Base-by-base conservation (phyloP, 805 yeast species). In the Candida caryicola region DNA sequence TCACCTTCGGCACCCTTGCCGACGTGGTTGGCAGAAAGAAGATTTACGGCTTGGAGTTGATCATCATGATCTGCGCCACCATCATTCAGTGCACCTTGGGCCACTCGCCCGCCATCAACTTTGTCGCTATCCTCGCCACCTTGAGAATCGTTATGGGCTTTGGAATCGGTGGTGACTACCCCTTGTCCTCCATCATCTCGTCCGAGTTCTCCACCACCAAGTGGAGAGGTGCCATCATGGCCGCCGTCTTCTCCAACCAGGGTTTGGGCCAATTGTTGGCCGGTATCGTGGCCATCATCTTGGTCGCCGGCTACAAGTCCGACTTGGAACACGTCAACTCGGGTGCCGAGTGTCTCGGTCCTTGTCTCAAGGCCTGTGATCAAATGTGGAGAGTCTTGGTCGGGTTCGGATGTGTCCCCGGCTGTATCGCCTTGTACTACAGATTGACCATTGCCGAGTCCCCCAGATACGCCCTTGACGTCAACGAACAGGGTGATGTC, bases 221-320 rank as follows among this genome's bases (percentile, higher is more conserved):
- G 66, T 88, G 95, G 95, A 85, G 96, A 81, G 96, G 96, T 76
- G 95, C 96, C 49, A 87, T 87, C 54, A 88, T 88, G 95, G 89
- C 86, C 59, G 95, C 96, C 19, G 96, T 88, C 40, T 90, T 90
- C 65, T 91, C 96, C 41, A 89, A 89, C 73, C 97, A 90, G 71
- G 97, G 96, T 66, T 79, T 93, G 81, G 97, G 97, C 64, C 96
- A 90, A 72, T 76, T 89, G 44, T 57, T 81, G 14, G 95, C 88
- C 44, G 95, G 91, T 78, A 72, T 88, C 49, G 85, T 88, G 52
- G 86, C 95, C 40, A 67, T 88, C 45, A 58, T 85, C 41, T 74
- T 79, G 57, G 84, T 86, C 50, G 85, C 82, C 40, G 95, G 80
- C 54, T 89, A 83, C 76, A 85, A 84, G 62, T 62, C 69, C 49